Conservation (phyloP, 257 asterid genomes). For the Cruciata laevipes region DNA sequence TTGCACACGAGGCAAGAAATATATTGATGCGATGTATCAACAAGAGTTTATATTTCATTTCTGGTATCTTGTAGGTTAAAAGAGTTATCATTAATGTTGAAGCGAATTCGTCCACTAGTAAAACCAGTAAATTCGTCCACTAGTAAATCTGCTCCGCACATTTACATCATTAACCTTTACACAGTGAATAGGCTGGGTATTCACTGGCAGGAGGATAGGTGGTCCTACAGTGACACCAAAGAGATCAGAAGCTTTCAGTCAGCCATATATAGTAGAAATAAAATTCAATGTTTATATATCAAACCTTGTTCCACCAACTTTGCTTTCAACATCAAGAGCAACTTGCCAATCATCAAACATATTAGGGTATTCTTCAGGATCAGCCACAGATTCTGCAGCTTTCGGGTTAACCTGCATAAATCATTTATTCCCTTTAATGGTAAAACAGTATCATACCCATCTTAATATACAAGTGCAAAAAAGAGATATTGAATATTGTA, state of each 20-base stretch:
- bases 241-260: not conserved
- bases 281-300: not conserved
- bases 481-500: not conserved
- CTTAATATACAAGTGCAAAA: not conserved
- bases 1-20: constrained; percentile 1
- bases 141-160: too few species aligned
- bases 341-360: constrained; percentile 92
- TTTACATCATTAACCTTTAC: too few species aligned
- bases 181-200: constrained; percentile 44
- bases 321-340: constrained; percentile 72
- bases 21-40: not conserved
- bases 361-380: constrained; percentile 88
- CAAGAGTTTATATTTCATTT: not conserved
- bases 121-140: too few species aligned
- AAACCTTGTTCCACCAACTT: constrained; percentile 47
- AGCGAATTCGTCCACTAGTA: too few species aligned
- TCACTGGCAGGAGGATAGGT: constrained; percentile 65
- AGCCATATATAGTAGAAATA: not conserved
- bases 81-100: not conserved
- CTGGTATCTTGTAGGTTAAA: not conserved
- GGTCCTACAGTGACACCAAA: constrained; percentile 38
- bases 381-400: constrained; percentile 98
- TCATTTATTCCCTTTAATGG: constrained; percentile 6
- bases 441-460: not conserved
- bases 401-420: constrained; percentile 62